phyloP scores from a whole-genome alignment of 257 asterid species.

The Nicotiana tabacum region DNA sequence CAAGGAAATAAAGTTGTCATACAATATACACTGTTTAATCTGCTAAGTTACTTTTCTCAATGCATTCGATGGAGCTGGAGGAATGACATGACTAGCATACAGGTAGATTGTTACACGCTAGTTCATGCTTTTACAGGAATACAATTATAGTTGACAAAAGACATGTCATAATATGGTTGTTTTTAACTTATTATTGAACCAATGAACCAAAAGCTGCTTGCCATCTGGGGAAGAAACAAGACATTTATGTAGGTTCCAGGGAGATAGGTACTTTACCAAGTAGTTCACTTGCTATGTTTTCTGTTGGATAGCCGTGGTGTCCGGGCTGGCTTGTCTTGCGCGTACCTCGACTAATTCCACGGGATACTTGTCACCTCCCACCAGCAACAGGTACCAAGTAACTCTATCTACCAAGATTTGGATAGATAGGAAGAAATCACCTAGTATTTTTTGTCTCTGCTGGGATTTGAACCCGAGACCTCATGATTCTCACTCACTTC shows the following conservation, averaged over 20 bases:
- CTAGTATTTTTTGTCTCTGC: too few species aligned
- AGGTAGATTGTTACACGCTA: neutral
- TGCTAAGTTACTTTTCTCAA: neutral
- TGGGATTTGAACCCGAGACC: too few species aligned
- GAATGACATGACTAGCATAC: neutral
- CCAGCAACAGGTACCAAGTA: too few species aligned
- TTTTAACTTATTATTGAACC: neutral
- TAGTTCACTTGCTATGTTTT: conserved; percentile 47
- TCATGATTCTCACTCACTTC: too few species aligned
- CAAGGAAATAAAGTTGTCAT: neutral
- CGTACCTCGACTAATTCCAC: too few species aligned
- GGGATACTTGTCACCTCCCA: too few species aligned
- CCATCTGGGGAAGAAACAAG: conserved; percentile 15
- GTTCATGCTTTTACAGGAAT: neutral
- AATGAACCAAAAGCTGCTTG: neutral
- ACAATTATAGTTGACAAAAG: neutral
- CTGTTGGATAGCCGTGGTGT: too few species aligned
- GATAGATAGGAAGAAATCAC: too few species aligned
- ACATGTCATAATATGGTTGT: neutral
- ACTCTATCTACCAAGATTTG: too few species aligned
- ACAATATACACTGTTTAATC: neutral
- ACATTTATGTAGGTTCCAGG: conserved; percentile 29
- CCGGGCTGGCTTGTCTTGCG: too few species aligned
- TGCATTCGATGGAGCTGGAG: neutral
- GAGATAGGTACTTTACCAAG: conserved; percentile 27